Percentiles rank a stretch among this genome's conserved stretches.
Evolutionary conservation across 345 rosid species (phyloP).

Genomic region (Noccaea caerulescens): DNA sequence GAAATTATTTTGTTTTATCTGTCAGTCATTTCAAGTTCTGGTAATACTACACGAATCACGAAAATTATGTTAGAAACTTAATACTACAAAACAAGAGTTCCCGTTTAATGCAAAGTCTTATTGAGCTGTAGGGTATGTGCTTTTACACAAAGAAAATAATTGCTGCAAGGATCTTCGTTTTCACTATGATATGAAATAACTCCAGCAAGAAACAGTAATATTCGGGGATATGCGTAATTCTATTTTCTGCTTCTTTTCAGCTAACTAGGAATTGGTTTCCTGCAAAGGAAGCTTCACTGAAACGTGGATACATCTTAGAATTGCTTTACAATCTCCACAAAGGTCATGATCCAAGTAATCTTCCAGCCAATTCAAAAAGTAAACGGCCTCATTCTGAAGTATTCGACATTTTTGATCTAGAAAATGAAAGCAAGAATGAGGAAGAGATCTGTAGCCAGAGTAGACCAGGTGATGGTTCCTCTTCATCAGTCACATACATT

Average conservation of each 20-base stretch:
- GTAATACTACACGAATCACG: neutral
- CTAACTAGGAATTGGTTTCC: conserved; percentile 82
- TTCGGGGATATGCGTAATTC: neutral
- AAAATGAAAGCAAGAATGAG: conserved; percentile 43
- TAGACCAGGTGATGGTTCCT: conserved; percentile 42
- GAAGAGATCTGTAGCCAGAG: conserved; percentile 46
- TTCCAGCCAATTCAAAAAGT: conserved; percentile 46
- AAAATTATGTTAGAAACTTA: neutral
- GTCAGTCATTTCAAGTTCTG: neutral
- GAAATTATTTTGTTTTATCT: neutral
- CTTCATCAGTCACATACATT: conserved; percentile 30
- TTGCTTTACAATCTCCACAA: conserved; percentile 67
- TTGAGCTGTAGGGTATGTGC: neutral
- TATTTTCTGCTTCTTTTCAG: conserved; percentile 49
- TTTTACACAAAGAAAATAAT: neutral
- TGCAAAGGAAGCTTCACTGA: conserved; percentile 77
- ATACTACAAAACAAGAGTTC: neutral
- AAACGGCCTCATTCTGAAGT: conserved; percentile 40
- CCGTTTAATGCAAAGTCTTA: neutral
- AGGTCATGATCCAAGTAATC: conserved; percentile 47
- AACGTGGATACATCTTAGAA: conserved; percentile 67
- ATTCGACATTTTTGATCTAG: conserved; percentile 47
- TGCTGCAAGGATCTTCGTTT: neutral
- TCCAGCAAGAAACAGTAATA: conserved; percentile 15
- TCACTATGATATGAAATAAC: conserved; percentile 10